Base-by-base conservation (phyloP, 1,284 basidiomycete genomes). In the Rhodofomes roseus region DNA sequence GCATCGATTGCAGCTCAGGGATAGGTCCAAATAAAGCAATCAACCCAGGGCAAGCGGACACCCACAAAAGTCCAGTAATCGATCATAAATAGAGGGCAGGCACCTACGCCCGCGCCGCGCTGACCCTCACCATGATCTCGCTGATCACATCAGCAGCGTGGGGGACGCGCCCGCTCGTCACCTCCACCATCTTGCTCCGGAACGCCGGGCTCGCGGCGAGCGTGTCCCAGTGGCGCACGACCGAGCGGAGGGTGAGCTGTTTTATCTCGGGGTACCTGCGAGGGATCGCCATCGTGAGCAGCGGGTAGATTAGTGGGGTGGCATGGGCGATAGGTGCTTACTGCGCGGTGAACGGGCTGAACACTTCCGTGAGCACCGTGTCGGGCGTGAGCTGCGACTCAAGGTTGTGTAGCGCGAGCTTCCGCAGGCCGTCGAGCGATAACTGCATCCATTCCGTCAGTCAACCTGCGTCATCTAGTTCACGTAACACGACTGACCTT, bases 321-420 rank as follows among this genome's bases (percentile, higher is more conserved):
- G 46, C 25, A 43, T 46, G 43, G 39, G 23, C 5, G 34, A 18
- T 27, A 14, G 18, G 29, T 36, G 56, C 62, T 36, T 20, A 66
- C 65, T 51, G 36, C 18, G 64, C 58, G 14, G 65, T 65, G 58
- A 65, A 66, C 46, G 54, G 53, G 59, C 61, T 65, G 59, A 66
- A 62, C n/a, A 65, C 52, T 52, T 64, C 64, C 6, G 59, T 56
- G 1, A 65, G 60, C 20, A 63, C 52, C 3, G 57, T 65, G 14
- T 60, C 29, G 25, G 59, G 54, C 23, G 62, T 53, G 22, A 65
- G 54, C 50, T 63, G 62, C 11, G 54, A 56, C 39, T 57, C 54
- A 25, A 66, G 61, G 41, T 63, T 57, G 29, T 59, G 54, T 18
- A 65, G 50, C 4, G 65, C 60, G 20, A 56, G 58, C 39, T 58